A percentile compares a stretch with the other conserved stretches of the same genome.
phyloP scores from a whole-genome alignment of 768 basidiomycete genomes.

The Tremella mesenterica region DNA sequence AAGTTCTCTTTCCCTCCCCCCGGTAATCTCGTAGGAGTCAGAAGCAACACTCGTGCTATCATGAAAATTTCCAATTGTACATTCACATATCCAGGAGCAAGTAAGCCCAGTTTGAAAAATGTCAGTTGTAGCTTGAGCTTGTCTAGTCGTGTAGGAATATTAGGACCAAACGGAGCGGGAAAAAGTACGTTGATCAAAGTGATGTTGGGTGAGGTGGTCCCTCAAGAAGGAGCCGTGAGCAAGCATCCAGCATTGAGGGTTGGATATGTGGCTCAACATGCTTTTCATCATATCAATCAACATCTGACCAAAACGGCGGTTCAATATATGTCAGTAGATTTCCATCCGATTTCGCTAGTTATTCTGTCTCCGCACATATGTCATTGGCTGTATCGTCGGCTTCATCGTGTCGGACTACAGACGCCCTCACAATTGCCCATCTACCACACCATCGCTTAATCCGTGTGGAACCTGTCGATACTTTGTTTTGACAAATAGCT shows the following conservation, averaged over 20 bases:
- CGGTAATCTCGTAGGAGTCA: constrained; percentile 91
- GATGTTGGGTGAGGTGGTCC: constrained; percentile 81
- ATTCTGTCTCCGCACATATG: too few species aligned
- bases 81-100: constrained; percentile 82
- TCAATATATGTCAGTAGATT: constrained; percentile 60
- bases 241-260: constrained; percentile 90
- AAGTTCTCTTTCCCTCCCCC: constrained; percentile 94
- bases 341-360: background rate
- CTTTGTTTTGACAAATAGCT: too few species aligned
- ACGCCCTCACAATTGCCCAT: too few species aligned
- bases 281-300: constrained; percentile 75
- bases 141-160: constrained; percentile 84
- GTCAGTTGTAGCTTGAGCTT: constrained; percentile 89
- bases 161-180: constrained; percentile 90
- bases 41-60: constrained; percentile 91
- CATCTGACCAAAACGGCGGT: constrained; percentile 95
- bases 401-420: too few species aligned
- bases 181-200: constrained; percentile 95
- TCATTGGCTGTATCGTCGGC: too few species aligned
- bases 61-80: constrained; percentile 85
- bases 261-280: constrained; percentile 95
- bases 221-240: constrained; percentile 84
- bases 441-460: too few species aligned
- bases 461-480: too few species aligned
- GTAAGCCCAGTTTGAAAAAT: constrained; percentile 68